Conservation (phyloP, 371 early-diverging fungal genomes). For the Mucor circinelloides region DNA sequence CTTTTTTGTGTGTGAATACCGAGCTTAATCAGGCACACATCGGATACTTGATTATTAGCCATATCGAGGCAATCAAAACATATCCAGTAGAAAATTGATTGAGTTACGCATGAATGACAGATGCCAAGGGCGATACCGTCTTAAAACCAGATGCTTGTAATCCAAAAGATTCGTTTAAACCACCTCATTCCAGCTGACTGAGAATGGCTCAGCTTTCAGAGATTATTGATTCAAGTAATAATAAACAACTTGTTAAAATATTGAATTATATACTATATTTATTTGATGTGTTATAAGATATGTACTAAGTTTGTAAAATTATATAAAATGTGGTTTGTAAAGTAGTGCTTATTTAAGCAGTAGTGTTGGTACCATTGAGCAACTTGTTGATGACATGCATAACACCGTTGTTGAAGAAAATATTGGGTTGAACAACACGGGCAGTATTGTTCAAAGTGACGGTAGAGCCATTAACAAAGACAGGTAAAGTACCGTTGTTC, state of each 20-base stretch:
- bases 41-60: background rate
- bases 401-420: constrained; percentile 50
- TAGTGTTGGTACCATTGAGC: constrained; percentile 4
- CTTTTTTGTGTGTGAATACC: background rate
- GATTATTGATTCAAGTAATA: no score
- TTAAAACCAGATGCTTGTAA: background rate
- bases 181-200: no score
- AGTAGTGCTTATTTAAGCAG: background rate
- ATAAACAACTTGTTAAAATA: no score
- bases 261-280: background rate
- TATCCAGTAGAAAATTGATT: background rate
- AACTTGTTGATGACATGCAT: constrained; percentile 47
- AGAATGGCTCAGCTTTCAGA: background rate
- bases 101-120: background rate
- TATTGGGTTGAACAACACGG: constrained; percentile 33
- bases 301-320: background rate
- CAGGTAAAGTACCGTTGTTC: constrained; percentile 12
- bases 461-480: constrained; percentile 14
- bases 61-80: background rate
- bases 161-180: no score
- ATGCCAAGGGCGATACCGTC: background rate
- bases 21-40: background rate
- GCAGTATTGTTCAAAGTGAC: constrained; percentile 38
- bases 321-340: background rate
- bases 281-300: background rate